Conservation (phyloP, 192 early-diverging fungal genomes). For the Geranomyces variabilis region DNA sequence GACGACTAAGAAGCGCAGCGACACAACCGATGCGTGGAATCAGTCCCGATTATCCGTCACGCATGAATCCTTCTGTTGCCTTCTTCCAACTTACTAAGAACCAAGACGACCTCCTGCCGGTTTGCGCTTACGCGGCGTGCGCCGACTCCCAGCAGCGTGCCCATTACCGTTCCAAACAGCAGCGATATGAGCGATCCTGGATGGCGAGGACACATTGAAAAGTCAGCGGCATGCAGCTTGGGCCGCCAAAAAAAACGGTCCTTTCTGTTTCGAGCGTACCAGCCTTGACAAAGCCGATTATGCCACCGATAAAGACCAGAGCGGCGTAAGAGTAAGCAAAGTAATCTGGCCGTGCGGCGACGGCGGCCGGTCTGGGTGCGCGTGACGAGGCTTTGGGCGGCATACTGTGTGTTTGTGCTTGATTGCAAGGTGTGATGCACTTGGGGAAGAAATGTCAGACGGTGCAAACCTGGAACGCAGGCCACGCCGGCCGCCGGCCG, state of each 20-base stretch:
- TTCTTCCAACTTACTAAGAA: constrained; percentile 15
- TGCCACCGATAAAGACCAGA: constrained; percentile 23
- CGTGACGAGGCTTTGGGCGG: constrained; percentile 6
- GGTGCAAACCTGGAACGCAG: too few relatives aligned
- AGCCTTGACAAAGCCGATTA: constrained; percentile 33
- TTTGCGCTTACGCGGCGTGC: constrained; percentile 29
- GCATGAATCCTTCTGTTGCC: too few relatives aligned
- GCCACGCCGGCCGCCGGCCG: too few relatives aligned
- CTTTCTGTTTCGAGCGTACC: constrained; percentile 4
- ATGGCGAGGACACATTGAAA: neutral
- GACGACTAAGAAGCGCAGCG: constrained; percentile 5
- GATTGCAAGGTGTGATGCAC: too few relatives aligned
- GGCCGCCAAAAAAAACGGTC: too few relatives aligned
- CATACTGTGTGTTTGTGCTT: constrained; percentile 2
- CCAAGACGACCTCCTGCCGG: neutral
- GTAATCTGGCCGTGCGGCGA: constrained; percentile 22
- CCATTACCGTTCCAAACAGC: constrained; percentile 16
- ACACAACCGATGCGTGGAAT: neutral
- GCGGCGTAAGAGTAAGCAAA: constrained; percentile 33
- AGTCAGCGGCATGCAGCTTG: too few relatives aligned
- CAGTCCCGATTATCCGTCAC: too few relatives aligned
- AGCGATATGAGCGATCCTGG: constrained; percentile 27
- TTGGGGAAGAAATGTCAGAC: too few relatives aligned
- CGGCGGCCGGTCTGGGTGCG: neutral
- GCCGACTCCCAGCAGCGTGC: constrained; percentile 25